A percentile compares a stretch with the other conserved stretches of the same genome.
These are phyloP conservation scores for Trypanosomatidae sp. DNA, from an alignment of 208 protist species.

Conservation along the genomic window DNA sequence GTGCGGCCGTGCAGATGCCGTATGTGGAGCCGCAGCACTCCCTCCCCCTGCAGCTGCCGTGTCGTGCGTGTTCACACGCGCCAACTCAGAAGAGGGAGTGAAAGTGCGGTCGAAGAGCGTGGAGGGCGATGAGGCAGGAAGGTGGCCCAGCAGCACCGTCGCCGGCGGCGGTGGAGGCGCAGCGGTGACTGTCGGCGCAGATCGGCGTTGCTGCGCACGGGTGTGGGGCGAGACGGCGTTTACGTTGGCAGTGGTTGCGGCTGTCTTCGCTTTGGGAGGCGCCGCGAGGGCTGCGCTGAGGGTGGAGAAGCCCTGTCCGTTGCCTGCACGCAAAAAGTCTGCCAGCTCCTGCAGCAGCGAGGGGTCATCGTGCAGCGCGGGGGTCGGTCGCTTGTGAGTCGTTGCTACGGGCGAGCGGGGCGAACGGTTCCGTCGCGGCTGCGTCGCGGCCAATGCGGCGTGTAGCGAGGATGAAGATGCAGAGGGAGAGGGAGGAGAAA, in stretches of 20 bases:
- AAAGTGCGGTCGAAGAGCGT: not conserved
- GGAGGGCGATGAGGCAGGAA: too few relatives aligned
- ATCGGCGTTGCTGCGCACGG: not conserved
- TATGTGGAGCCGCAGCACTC: not conserved
- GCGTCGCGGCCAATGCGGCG: too few relatives aligned
- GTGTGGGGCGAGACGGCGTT: not conserved
- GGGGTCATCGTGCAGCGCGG: slow-evolving; percentile 11
- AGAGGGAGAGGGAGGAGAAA: too few relatives aligned
- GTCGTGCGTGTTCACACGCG: not conserved
- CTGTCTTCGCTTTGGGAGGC: too few relatives aligned
- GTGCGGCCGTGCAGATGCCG: not conserved
- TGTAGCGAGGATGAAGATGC: too few relatives aligned
- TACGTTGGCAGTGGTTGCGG: not conserved
- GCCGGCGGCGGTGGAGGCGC: not conserved
- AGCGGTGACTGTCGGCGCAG: not conserved
- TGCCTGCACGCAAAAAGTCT: slow-evolving; percentile 24
- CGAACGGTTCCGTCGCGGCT: too few relatives aligned
- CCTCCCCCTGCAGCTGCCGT: too few relatives aligned
- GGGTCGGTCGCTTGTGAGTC: too few relatives aligned
- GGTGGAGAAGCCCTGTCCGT: slow-evolving; percentile 11
- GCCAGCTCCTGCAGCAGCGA: slow-evolving; percentile 15
- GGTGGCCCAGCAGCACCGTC: slow-evolving; percentile 8
- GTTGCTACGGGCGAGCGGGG: too few relatives aligned
- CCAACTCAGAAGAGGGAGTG: slow-evolving; percentile 11
- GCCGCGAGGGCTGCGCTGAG: slow-evolving; percentile 16